phyloP scores from a whole-genome alignment of 495 filamentous ascomycete genomes.

The Tuber calosporum region DNA sequence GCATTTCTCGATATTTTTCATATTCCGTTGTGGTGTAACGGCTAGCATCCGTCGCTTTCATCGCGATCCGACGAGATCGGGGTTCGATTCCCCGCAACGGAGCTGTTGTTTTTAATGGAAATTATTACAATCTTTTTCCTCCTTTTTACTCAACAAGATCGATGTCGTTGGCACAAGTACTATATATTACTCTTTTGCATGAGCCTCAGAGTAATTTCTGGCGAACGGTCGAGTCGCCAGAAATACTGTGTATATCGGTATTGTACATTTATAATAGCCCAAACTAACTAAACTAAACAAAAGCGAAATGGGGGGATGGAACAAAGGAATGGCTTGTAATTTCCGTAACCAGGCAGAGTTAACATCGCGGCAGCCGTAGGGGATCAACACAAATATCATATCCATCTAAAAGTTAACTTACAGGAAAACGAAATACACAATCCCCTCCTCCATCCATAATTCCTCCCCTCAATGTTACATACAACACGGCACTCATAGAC shows the following conservation, averaged over 20 bases:
- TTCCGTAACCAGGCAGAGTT: neutral
- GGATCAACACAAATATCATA: neutral
- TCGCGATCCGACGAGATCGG: conserved; percentile 31
- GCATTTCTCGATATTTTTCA: neutral
- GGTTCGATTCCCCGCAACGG: conserved; percentile 39
- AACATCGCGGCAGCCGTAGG: neutral
- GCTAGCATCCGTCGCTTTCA: conserved; percentile 40
- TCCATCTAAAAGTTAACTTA: neutral
- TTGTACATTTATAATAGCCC: too few species aligned
- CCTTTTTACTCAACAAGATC: neutral
- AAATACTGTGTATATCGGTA: neutral
- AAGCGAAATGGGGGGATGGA: neutral
- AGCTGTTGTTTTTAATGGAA: neutral
- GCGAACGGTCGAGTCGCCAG: neutral
- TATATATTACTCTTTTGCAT: neutral
- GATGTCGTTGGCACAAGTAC: neutral
- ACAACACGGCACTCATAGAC: neutral
- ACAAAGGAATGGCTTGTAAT: neutral
- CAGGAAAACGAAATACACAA: conserved; percentile 1
- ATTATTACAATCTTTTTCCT: neutral
- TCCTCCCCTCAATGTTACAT: neutral
- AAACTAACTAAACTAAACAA: neutral
- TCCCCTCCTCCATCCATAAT: neutral
- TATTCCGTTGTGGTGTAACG: conserved; percentile 38
- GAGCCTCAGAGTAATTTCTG: neutral